A percentile compares a stretch with the other conserved stretches of the same genome.
Evolutionary conservation across 2,329 filamentous ascomycete genomes (phyloP).

Genomic region (Xylariales sp.): DNA sequence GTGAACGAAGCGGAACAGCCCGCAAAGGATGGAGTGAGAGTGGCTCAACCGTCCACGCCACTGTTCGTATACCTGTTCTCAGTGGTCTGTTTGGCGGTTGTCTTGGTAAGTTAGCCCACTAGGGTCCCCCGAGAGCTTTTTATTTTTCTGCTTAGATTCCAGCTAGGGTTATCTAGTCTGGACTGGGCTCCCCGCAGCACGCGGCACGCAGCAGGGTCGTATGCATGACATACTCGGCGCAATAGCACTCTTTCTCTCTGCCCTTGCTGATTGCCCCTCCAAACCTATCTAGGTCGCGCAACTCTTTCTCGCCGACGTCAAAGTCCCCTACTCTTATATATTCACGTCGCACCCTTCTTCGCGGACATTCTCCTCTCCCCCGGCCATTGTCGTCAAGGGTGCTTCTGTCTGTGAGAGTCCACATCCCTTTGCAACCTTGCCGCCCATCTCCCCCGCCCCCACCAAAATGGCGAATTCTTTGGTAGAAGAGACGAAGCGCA

Average conservation of each 20-base stretch:
- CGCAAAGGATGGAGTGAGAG: slow-evolving; percentile 32
- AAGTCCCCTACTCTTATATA: slow-evolving; percentile 56
- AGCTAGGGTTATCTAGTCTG: slow-evolving; percentile 40
- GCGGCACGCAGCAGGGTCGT: slow-evolving; percentile 30
- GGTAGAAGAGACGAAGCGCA: slow-evolving; percentile 77
- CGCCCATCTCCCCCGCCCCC: slow-evolving; percentile 66
- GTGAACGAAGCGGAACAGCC: slow-evolving; percentile 31
- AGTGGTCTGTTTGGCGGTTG: slow-evolving; percentile 42
- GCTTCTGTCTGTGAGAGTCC: slow-evolving; percentile 65
- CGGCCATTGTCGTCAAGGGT: slow-evolving; percentile 55
- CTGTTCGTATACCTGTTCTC: slow-evolving; percentile 44
- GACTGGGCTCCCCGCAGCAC: slow-evolving; percentile 34
- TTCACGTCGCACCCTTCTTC: slow-evolving; percentile 52
- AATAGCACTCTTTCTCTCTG: slow-evolving; percentile 38
- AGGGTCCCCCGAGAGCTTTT: slow-evolving; percentile 28
- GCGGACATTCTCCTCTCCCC: slow-evolving; percentile 56
- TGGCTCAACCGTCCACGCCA: slow-evolving; percentile 36
- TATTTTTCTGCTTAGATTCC: slow-evolving; percentile 26
- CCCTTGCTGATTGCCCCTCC: slow-evolving; percentile 43
- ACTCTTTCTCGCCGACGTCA: slow-evolving; percentile 63
- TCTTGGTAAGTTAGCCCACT: slow-evolving; percentile 44
- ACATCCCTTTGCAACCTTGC: slow-evolving; percentile 64
- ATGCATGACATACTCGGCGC: slow-evolving; percentile 43
- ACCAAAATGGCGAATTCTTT: slow-evolving; percentile 65
- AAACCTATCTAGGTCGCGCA: slow-evolving; percentile 58